Base-by-base conservation (phyloP, 2,329 filamentous ascomycete species). In the Monosporascus sp. region DNA sequence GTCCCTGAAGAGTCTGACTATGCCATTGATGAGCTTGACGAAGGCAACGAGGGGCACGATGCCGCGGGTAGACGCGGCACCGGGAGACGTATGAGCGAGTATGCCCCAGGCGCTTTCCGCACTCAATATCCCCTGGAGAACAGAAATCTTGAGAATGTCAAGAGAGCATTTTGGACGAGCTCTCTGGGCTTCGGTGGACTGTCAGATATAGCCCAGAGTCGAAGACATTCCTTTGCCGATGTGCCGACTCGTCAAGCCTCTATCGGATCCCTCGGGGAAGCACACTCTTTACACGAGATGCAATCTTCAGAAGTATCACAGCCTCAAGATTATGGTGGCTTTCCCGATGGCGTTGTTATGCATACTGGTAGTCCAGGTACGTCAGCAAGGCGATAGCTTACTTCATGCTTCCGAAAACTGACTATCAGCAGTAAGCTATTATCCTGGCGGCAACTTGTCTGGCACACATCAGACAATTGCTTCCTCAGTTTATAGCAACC, bases 191-290 rank as follows among this genome's bases (percentile, higher is more conserved):
- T 89, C 65, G 79, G 81, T 45, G 77, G 79, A 17, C 59, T 81
- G 24, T 76, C 75, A 4, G 85, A 89, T 55, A 75, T 83, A 31
- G 82, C 85, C 14, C 87, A 91, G 62, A 90, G 88, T 62, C 81
- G 89, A 54, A 83, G 89, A 27, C 89, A 93, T 68, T 93, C 89
- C 1, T 90, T 94, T 65, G 89, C 84, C 49, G 85, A 85, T 61
- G 78, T 86, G 62, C 83, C 81, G 27, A 84, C 82, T 25, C 77
- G 84, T 15, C 83, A 86, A 59, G 80, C 77, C 2, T 86, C 83
- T 3, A 81, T 86, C 57, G 80, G 81, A 60, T 85, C 83, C 27
- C 72, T 83, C 50, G 76, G 75, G 48, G 83, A 85, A 60, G 68
- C 74, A 47, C 69, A 72, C 39, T 67, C 74, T 4, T 62, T 74